Base-by-base conservation (phyloP, 164 flowering plant genomes). In the Brasenia schreberi region DNA sequence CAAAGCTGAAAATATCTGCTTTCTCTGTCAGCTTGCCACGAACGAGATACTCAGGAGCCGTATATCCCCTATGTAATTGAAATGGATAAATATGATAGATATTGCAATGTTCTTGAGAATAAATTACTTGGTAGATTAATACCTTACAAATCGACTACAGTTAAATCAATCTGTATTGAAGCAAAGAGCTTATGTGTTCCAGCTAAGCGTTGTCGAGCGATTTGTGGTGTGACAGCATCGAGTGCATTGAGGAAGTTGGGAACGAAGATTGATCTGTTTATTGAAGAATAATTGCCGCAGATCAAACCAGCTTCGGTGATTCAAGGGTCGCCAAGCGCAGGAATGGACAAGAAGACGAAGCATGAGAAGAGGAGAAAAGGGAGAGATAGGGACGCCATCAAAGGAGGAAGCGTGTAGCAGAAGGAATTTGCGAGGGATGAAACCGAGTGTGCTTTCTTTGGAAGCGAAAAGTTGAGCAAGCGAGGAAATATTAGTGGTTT, bases 1-100 rank as follows among this genome's bases (percentile, higher is more conserved):
- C 95, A 66, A 81, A 88, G 70, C 91, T 84, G 72, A 83, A 89
- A 42, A 89, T 85, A 68, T 89, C 89, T n/a, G 86, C 89, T 74
- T 89, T 87, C 76, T 85, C 90, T 5, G 89, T 81, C 70, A 87
- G 72, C 63, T 78, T 76, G n/a, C 87, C 89, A 4, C 79, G 74
- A 61, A 85, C 81, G 5, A 85, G 64, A 19, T 87, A 85, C 68
- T 85, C 87, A 1, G 92, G 89, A 49, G 87, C 86, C 92, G 85
- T 83, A 75, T 85, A 87, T 53, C 88, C 86, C 70, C 89, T 85
- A 65, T 64, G 68, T 44, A 44, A 44, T 44, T 11, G 52, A 44
- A 1, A 44, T 44, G 52, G 52, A 44, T 11, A 44, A 44, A 44
- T 44, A 11, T 6, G 52, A 5, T 44, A 44, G 6, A n/a, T n/a